A percentile compares a stretch with the other conserved stretches of the same genome.
phyloP scores from a whole-genome alignment of 2,329 filamentous ascomycete genomes.

The Scedosporium boydii region DNA sequence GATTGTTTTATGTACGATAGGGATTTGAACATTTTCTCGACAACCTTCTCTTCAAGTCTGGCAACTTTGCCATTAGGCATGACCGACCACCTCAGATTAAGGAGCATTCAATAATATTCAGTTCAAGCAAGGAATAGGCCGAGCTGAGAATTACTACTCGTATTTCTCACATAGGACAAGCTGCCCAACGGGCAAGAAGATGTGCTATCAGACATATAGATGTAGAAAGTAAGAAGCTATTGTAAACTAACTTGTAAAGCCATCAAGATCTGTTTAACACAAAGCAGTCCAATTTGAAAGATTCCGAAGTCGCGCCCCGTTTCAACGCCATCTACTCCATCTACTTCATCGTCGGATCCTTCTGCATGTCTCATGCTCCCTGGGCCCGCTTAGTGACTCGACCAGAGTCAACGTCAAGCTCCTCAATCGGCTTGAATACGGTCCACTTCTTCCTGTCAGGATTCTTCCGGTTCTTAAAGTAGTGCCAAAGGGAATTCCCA shows the following conservation, averaged over 20 bases:
- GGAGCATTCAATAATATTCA: too few relatives aligned
- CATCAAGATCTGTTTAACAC: too few relatives aligned
- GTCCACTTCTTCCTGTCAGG: background rate
- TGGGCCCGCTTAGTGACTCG: background rate
- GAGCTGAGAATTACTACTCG: too few relatives aligned
- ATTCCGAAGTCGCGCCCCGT: too few relatives aligned
- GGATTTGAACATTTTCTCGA: background rate
- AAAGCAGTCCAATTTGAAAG: background rate
- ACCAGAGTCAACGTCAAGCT: conserved; percentile 1
- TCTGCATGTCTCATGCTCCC: background rate
- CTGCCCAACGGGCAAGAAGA: too few relatives aligned
- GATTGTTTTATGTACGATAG: background rate
- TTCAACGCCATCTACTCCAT: too few relatives aligned
- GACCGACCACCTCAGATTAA: too few relatives aligned
- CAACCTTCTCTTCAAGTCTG: background rate
- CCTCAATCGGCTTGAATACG: background rate
- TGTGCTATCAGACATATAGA: too few relatives aligned
- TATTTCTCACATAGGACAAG: too few relatives aligned
- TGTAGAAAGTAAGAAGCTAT: too few relatives aligned
- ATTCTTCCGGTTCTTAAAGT: background rate
- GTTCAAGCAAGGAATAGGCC: too few relatives aligned
- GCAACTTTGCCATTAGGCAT: background rate
- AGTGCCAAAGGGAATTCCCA: background rate
- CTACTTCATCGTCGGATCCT: background rate
- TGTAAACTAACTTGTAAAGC: too few relatives aligned